Conservation (phyloP, 2,329 filamentous ascomycete species). For the Uncinocarpus reesii region DNA sequence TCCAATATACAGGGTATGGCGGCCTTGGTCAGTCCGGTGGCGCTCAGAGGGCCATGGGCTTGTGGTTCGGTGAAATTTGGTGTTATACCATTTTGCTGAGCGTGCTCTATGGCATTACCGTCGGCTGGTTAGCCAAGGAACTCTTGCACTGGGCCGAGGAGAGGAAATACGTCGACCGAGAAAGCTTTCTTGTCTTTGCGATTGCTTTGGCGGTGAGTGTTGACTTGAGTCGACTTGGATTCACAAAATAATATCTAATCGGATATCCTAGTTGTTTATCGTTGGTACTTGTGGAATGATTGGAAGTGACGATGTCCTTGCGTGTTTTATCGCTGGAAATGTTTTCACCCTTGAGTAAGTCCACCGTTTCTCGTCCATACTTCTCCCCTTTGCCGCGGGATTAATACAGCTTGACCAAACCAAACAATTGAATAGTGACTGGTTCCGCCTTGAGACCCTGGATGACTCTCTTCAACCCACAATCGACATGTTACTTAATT, state of each 20-base stretch:
- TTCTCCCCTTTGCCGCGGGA: not conserved
- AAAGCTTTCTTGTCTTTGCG: constrained; percentile 79
- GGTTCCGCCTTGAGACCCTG: constrained; percentile 79
- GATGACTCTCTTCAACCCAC: constrained; percentile 92
- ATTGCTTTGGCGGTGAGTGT: constrained; percentile 61
- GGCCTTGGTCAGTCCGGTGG: constrained; percentile 49
- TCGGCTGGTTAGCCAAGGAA: constrained; percentile 74
- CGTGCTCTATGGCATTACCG: constrained; percentile 61
- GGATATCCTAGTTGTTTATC: constrained; percentile 55
- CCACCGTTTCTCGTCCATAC: not conserved
- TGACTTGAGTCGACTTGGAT: not conserved
- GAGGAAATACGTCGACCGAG: constrained; percentile 69
- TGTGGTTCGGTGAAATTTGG: constrained; percentile 82
- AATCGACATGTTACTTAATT: constrained; percentile 87
- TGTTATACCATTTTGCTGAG: constrained; percentile 73
- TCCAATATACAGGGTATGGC: constrained; percentile 59
- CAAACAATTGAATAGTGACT: constrained; percentile 47
- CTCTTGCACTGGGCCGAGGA: constrained; percentile 76
- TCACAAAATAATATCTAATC: not conserved
- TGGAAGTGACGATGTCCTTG: constrained; percentile 79
- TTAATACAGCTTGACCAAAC: not conserved
- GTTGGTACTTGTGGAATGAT: constrained; percentile 78
- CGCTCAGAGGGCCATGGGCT: constrained; percentile 55
- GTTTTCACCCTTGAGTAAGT: constrained; percentile 72
- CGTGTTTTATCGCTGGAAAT: constrained; percentile 87